Base-by-base conservation (phyloP, 441 rosid genomes). In the Erodium texanum region DNA sequence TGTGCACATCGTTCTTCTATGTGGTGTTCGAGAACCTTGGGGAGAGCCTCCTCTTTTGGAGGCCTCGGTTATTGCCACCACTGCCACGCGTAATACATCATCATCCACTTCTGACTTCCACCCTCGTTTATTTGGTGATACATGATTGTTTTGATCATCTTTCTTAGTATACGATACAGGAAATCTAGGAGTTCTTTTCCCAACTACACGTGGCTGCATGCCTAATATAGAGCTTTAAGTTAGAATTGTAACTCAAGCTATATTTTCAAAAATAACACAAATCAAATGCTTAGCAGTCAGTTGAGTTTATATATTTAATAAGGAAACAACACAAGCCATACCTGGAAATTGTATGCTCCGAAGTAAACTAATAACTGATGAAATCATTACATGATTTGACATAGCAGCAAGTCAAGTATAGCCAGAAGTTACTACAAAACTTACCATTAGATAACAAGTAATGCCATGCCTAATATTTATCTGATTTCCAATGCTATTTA, bases 151-250 rank as follows among this genome's bases (percentile, higher is more conserved):
- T 73, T 64, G 79, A n/a, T 70, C 81, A 66, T 82, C 87, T 79
- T 75, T 82, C 76, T 78, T 77, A 62, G 78, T 66, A 75, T 69
- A 73, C 71, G 87, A 77, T 75, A 96, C 87, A 66, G 86, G 92
- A 69, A 89, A 18, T 34, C 98, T 93, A 66, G 98, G 98, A 54
- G 98, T 96, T 83, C 99, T 91, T 83, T 83, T 96, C 74, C 91
- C 81, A 70, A 87, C 86, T 67, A 87, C 94, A 83, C 84, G 87
- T 71, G 85, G 92, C 72, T 81, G 88, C 41, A 59, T 74, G 67
- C 70, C 99, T 96, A 73, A 70, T 70, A 74, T 65, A 72, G 73
- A 76, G 67, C 64, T 64, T 43, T 43, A 82, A 73, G 64, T 59
- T 34, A 32, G 50, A 34, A 32, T n/a, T 10, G 24, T 64, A 32